A percentile compares a stretch with the other conserved stretches of the same genome.
phyloP scores from a whole-genome alignment of 2,329 filamentous ascomycete species.

The Magnaporthales sp. region DNA sequence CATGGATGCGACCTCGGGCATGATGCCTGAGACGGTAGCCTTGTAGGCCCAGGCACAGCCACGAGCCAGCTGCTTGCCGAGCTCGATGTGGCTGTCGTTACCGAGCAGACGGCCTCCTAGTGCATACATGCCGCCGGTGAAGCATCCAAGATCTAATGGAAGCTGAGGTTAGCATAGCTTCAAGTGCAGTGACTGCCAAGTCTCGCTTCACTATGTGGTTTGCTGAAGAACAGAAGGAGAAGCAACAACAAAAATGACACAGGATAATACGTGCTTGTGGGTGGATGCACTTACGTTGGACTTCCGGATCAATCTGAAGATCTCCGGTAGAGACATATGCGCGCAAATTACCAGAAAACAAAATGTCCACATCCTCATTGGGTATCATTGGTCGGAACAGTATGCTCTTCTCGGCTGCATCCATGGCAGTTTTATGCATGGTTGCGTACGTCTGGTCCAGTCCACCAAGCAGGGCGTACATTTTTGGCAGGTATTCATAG shows the following conservation, averaged over 20 bases:
- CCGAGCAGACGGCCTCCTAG: slow-evolving; percentile 36
- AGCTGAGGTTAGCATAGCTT: slow-evolving; percentile 18
- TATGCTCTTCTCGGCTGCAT: slow-evolving; percentile 30
- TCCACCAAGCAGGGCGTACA: slow-evolving; percentile 59
- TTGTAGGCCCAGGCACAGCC: slow-evolving; percentile 53
- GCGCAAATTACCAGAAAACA: slow-evolving; percentile 42
- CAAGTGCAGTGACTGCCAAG: no score
- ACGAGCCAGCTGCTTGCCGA: slow-evolving; percentile 37
- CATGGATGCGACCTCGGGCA: slow-evolving; percentile 47
- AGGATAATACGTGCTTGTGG: background rate
- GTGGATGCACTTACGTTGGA: slow-evolving; percentile 26
- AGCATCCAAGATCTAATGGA: slow-evolving; percentile 24
- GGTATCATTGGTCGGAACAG: slow-evolving; percentile 64
- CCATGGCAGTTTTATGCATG: slow-evolving; percentile 27
- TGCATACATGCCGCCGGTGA: slow-evolving; percentile 38
- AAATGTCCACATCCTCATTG: slow-evolving; percentile 45
- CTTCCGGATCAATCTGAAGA: slow-evolving; percentile 19
- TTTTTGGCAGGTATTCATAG: slow-evolving; percentile 54
- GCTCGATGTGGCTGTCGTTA: slow-evolving; percentile 33
- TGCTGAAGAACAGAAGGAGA: no score
- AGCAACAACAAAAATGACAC: no score
- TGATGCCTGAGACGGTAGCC: slow-evolving; percentile 44
- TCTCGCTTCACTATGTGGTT: no score
- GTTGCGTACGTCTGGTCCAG: slow-evolving; percentile 48
- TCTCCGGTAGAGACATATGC: slow-evolving; percentile 14